Conservation (phyloP, 192 early-diverging fungal species). For the Podila horticola region DNA sequence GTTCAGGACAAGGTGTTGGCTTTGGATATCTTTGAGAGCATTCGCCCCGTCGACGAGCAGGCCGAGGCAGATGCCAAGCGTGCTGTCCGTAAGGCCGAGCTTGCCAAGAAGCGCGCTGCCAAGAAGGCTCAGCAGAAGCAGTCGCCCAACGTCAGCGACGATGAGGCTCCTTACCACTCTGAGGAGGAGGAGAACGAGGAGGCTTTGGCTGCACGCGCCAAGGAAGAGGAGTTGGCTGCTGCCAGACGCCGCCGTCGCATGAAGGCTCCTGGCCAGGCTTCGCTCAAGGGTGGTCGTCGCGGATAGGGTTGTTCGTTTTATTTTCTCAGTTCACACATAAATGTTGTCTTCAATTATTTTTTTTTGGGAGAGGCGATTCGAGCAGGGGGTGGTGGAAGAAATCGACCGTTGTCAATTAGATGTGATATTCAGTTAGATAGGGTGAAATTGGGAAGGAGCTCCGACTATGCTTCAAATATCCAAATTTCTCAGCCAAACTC, state of each 20-base stretch:
- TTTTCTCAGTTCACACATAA: too few relatives aligned
- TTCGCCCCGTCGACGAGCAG: constrained; percentile 31
- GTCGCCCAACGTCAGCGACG: constrained; percentile 32
- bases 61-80: constrained; percentile 36
- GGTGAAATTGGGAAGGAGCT: too few relatives aligned
- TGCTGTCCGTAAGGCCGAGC: constrained; percentile 34
- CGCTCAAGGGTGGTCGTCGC: constrained; percentile 45
- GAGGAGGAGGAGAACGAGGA: constrained; percentile 26
- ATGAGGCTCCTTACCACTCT: constrained; percentile 12
- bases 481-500: too few relatives aligned
- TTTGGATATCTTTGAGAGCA: constrained; percentile 36
- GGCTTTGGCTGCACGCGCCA: constrained; percentile 29
- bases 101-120: constrained; percentile 42
- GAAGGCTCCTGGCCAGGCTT: constrained; percentile 50
- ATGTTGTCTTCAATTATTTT: too few relatives aligned
- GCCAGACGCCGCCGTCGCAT: constrained; percentile 50
- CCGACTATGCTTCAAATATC: too few relatives aligned
- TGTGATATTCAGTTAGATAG: too few relatives aligned
- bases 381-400: too few relatives aligned
- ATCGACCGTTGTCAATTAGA: too few relatives aligned
- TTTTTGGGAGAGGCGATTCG: too few relatives aligned
- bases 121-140: constrained; percentile 41
- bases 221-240: constrained; percentile 49
- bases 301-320: constrained; percentile 11
- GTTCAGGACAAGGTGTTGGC: constrained; percentile 21